Evolutionary conservation across 2,329 filamentous ascomycete genomes (phyloP).

Genomic region (Ascochyta fabae): DNA sequence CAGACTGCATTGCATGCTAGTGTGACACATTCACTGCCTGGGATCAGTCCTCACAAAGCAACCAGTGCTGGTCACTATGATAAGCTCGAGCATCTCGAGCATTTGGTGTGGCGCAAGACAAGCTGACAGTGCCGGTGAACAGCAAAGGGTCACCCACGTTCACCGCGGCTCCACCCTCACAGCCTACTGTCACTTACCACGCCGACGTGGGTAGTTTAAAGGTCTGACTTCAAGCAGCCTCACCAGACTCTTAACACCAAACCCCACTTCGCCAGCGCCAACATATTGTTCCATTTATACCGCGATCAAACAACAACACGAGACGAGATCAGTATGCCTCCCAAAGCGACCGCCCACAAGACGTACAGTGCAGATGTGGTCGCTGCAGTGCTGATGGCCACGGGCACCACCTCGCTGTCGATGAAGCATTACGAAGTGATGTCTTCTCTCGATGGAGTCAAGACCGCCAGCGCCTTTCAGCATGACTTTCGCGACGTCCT

Average conservation of each 20-base stretch:
- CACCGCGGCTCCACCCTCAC: constrained; percentile 9
- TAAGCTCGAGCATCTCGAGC: too few species aligned
- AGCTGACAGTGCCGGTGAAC: too few species aligned
- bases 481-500: constrained; percentile 27
- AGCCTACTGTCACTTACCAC: constrained; percentile 13
- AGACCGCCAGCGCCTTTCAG: constrained; percentile 25
- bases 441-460: constrained; percentile 26
- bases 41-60: too few species aligned
- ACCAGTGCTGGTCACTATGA: too few species aligned
- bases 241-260: neutral
- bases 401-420: constrained; percentile 19
- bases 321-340: neutral
- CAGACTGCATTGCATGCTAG: too few species aligned
- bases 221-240: neutral
- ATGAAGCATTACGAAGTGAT: constrained; percentile 28
- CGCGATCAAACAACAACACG: neutral
- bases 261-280: neutral
- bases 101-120: too few species aligned
- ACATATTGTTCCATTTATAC: neutral
- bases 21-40: too few species aligned
- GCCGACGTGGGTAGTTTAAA: neutral
- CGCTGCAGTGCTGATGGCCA: constrained; percentile 22
- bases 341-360: constrained; percentile 4
- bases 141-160: constrained; percentile 4
- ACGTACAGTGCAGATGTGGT: constrained; percentile 23